These are phyloP conservation scores for Pulveroboletus ravenelii DNA, from an alignment of 768 basidiomycete genomes.

Conservation along the genomic window DNA sequence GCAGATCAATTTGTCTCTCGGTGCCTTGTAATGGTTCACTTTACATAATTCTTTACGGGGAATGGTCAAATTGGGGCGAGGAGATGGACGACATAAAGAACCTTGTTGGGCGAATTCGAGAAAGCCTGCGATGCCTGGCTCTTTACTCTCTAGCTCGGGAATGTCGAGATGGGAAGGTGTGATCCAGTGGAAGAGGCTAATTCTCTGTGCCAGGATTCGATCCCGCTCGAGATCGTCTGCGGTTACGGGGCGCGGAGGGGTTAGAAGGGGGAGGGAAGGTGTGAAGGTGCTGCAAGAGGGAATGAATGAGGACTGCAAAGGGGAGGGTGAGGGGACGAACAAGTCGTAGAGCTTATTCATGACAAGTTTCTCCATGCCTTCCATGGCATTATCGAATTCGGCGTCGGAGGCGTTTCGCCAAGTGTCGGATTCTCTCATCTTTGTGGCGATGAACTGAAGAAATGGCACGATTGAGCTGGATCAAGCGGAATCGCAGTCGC, in stretches of 20 bases:
- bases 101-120: constrained; percentile 88
- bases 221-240: constrained; percentile 97
- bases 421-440: constrained; percentile 80
- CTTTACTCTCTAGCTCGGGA: constrained; percentile 64
- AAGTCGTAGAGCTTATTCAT: constrained; percentile 97
- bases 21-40: constrained; percentile 98
- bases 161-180: constrained; percentile 87
- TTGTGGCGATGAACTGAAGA: constrained; percentile 77
- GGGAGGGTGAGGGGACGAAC: constrained; percentile 48
- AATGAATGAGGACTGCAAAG: constrained; percentile 2
- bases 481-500: not conserved
- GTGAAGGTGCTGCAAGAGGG: constrained; percentile 74
- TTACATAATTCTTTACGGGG: constrained; percentile 72
- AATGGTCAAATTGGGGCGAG: not conserved
- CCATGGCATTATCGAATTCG: constrained; percentile 95
- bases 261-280: constrained; percentile 65
- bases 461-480: constrained; percentile 11
- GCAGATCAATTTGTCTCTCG: constrained; percentile 96
- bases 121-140: constrained; percentile 56
- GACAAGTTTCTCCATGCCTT: constrained; percentile 99
- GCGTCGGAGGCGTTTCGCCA: constrained; percentile 75
- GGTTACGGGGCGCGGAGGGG: constrained; percentile 73
- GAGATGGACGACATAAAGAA: constrained; percentile 22
- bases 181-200: constrained; percentile 88
- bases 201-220: constrained; percentile 83